phyloP scores from a whole-genome alignment of 306 rosid species.

The Gillenia trifoliata region DNA sequence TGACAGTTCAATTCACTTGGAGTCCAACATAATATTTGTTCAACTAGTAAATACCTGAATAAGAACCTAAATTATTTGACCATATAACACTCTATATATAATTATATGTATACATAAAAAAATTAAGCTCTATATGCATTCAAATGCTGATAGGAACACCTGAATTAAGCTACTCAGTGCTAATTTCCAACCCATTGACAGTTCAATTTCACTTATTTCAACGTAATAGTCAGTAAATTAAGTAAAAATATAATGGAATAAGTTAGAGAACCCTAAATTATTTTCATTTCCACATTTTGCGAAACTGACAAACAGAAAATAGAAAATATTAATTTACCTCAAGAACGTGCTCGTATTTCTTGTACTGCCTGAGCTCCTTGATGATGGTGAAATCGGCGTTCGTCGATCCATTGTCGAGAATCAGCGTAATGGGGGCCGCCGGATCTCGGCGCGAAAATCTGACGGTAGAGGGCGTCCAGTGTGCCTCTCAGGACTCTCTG shows the following conservation, averaged over 20 bases:
- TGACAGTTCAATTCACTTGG: too few species aligned
- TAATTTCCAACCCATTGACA: not conserved
- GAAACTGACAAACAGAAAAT: not conserved
- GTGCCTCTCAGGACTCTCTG: not conserved
- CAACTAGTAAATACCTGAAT: too few species aligned
- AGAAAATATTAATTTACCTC: slow-evolving; percentile 11
- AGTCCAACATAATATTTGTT: too few species aligned
- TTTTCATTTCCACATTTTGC: not conserved
- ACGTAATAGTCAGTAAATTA: not conserved
- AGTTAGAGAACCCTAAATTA: not conserved
- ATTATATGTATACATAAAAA: too few species aligned
- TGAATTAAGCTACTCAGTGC: too few species aligned
- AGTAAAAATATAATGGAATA: not conserved
- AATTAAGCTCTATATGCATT: too few species aligned
- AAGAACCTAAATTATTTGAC: too few species aligned
- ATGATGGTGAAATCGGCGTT: not conserved
- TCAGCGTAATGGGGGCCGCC: not conserved
- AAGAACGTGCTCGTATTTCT: slow-evolving; percentile 18
- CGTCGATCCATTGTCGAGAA: slow-evolving; percentile 20
- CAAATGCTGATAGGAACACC: too few species aligned
- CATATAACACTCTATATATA: too few species aligned
- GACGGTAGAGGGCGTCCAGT: not conserved
- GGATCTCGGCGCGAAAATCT: slow-evolving; percentile 10
- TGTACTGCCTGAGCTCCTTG: slow-evolving; percentile 21
- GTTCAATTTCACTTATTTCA: not conserved